Base-by-base conservation (phyloP, 2,329 filamentous ascomycete species). In the Aureobasidium namibiae region DNA sequence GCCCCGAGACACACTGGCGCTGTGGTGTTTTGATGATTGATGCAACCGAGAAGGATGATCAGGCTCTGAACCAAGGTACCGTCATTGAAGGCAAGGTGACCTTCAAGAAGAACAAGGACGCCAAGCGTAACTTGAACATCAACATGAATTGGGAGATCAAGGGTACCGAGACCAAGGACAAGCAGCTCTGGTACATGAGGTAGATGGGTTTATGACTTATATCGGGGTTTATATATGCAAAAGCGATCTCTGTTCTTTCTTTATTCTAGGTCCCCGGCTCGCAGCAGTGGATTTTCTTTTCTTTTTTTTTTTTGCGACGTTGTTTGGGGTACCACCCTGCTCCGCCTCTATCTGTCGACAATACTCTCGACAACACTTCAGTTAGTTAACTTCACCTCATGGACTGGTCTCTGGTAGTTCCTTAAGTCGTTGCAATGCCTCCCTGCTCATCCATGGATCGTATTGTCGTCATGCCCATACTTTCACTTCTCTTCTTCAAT, bases 1-100 rank as follows among this genome's bases (percentile, higher is more conserved):
- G 83, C 18, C 84, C 82, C 57, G 82, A 86, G 62, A 97, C 92
- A 8, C 92, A 97, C 73, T 97, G 92, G 92, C 88, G 87, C 73
- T 91, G 95, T 70, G 89, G 87, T 1, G 76, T 96, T 24, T 77
- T 92, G 62, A 75, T 95, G 56, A 81, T 87, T 62, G 84, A 90
- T 59, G 78, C 80, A 34, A 70, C 69, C 36, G 78, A 81, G 41
- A 76, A 82, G 58, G 69, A 76, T 13, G 67, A 76, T 29, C 68
- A 71, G 39, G 70, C 75, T 39, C 66, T 81, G 62, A 81, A 81
- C 65, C 78, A 78, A 50, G 83, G 80, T 2, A 76, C 82, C 50
- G 78, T 78, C 61, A 72, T 95, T 24, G 78, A 76, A 48, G 91
- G 90, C 2, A 60, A 54, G 7, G 49, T 65, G 21, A 57, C 53